Conservation (phyloP, 2,329 filamentous ascomycete genomes). For the Colletotrichum coccodes region DNA sequence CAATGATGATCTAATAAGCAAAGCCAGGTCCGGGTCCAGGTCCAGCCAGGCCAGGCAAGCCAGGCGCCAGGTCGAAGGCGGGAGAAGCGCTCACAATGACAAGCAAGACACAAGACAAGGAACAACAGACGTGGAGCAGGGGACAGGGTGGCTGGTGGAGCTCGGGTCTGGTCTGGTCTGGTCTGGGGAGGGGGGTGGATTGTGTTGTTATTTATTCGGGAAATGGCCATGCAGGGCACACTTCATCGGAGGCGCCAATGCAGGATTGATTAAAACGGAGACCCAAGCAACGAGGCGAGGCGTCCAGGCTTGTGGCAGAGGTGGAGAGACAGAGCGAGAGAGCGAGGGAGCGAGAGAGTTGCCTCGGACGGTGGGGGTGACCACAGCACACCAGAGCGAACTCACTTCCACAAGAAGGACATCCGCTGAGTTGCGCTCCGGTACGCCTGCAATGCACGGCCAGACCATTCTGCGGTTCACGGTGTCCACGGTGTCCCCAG, state of each 20-base stretch:
- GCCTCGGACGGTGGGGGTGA: slow-evolving; percentile 16
- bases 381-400: slow-evolving; percentile 10
- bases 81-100: slow-evolving; percentile 34
- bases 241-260: slow-evolving; percentile 29
- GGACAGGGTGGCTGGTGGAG: slow-evolving; percentile 32
- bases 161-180: slow-evolving; percentile 5
- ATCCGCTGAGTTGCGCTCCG: slow-evolving; percentile 18
- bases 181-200: slow-evolving; percentile 10
- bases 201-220: slow-evolving; percentile 10
- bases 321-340: neutral
- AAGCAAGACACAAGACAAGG: slow-evolving; percentile 32
- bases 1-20: slow-evolving; percentile 34
- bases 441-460: slow-evolving; percentile 28
- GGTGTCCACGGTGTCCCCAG: slow-evolving; percentile 23
- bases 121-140: slow-evolving; percentile 28
- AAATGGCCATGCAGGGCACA: slow-evolving; percentile 27
- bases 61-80: slow-evolving; percentile 31
- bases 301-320: slow-evolving; percentile 2
- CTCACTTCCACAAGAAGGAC: neutral
- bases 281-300: slow-evolving; percentile 21
- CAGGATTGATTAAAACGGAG: slow-evolving; percentile 26
- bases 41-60: slow-evolving; percentile 17
- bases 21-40: slow-evolving; percentile 20
- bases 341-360: neutral
- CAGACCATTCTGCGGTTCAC: slow-evolving; percentile 22